phyloP scores from a whole-genome alignment of 2,329 filamentous ascomycete genomes.

The Hypocrella siamensis region DNA sequence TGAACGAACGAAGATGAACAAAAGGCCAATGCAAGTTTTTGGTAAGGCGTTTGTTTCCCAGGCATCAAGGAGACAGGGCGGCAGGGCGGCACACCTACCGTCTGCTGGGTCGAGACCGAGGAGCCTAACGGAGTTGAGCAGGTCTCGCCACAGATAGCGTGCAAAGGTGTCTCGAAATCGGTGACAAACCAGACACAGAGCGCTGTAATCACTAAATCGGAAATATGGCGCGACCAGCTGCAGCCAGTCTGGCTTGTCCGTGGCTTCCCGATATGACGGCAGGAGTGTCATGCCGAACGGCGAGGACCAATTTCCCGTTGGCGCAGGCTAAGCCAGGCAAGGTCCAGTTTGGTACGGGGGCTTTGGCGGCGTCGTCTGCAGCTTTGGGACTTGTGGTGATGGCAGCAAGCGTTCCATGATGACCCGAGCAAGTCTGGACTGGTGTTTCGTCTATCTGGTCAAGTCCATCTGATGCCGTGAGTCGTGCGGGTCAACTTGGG shows the following conservation, averaged over 20 bases:
- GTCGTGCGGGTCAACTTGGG: too few species aligned
- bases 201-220: conserved; percentile 21
- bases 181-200: conserved; percentile 31
- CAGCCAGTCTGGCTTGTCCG: conserved; percentile 30
- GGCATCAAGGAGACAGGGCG: too few species aligned
- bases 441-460: too few species aligned
- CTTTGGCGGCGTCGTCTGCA: too few species aligned
- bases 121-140: conserved; percentile 22
- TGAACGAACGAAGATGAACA: too few species aligned
- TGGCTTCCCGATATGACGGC: conserved; percentile 40
- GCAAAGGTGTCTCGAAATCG: conserved; percentile 33
- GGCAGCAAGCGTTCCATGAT: too few species aligned
- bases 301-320: not conserved
- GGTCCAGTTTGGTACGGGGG: too few species aligned
- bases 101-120: conserved; percentile 26
- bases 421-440: too few species aligned
- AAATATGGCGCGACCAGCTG: conserved; percentile 29
- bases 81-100: conserved; percentile 19
- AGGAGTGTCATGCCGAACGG: not conserved
- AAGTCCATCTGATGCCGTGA: too few species aligned
- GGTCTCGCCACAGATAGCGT: conserved; percentile 36
- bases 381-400: too few species aligned
- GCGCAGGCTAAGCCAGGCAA: not conserved
- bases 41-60: too few species aligned
- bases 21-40: too few species aligned